phyloP scores from a whole-genome alignment of 345 rosid species.

The Populus ilicifolia region DNA sequence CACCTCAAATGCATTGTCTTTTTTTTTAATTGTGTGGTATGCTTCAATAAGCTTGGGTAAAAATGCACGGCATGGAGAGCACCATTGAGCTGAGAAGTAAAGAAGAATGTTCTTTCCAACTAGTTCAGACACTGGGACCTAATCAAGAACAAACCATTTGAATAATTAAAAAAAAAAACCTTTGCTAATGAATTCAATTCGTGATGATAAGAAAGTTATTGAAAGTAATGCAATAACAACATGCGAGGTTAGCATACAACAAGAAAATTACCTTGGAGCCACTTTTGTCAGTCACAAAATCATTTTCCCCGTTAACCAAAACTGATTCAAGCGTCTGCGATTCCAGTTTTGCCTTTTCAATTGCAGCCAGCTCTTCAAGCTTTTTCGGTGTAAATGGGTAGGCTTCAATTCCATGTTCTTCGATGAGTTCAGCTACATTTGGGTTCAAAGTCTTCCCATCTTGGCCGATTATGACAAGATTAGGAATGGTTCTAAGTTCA shows the following conservation, averaged over 20 bases:
- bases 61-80: conserved; percentile 57
- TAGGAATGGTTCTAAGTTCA: conserved; percentile 48
- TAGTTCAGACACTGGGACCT: conserved; percentile 54
- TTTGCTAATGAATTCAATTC: too few species aligned
- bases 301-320: conserved; percentile 53
- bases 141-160: conserved; percentile 1
- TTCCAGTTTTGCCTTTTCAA: conserved; percentile 44
- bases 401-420: conserved; percentile 55
- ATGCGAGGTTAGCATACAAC: background rate
- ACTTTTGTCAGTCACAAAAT: conserved; percentile 53
- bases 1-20: conserved; percentile 46
- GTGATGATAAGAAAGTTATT: too few species aligned
- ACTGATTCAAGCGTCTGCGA: conserved; percentile 58
- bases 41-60: conserved; percentile 54
- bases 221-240: too few species aligned
- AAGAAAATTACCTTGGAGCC: conserved; percentile 41
- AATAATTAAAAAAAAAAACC: too few species aligned
- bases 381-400: conserved; percentile 70
- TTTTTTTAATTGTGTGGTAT: conserved; percentile 54
- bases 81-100: conserved; percentile 77
- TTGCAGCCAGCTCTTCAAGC: conserved; percentile 37
- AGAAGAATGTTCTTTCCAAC: conserved; percentile 64
- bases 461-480: conserved; percentile 57
- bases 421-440: conserved; percentile 55
- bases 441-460: conserved; percentile 62